phyloP scores from a whole-genome alignment of 495 filamentous ascomycete genomes.

The Rostrohypoxylon terebratum region DNA sequence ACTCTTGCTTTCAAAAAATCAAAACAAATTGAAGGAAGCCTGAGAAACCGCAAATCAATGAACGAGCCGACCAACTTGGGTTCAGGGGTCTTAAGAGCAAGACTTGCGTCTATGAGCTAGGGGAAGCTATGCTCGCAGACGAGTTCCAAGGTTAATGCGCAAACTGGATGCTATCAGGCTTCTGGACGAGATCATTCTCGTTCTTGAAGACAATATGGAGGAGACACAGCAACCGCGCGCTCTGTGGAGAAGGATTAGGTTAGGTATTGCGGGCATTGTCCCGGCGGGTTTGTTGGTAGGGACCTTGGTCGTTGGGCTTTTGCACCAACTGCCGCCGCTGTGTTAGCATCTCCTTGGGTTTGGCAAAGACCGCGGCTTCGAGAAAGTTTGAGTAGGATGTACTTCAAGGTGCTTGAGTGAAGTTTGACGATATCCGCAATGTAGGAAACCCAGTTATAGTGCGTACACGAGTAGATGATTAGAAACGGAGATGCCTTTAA shows the following conservation, averaged over 20 bases:
- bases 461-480: no score
- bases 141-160: background rate
- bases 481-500: no score
- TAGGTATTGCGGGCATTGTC: background rate
- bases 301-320: background rate
- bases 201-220: background rate
- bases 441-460: no score
- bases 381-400: background rate
- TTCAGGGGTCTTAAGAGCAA: background rate
- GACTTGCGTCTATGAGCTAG: background rate
- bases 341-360: background rate
- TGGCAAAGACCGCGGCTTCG: background rate
- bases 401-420: background rate
- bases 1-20: background rate
- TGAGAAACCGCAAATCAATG: background rate
- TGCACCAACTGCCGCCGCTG: background rate
- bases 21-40: background rate
- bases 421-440: background rate
- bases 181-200: background rate
- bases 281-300: background rate
- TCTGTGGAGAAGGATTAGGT: background rate
- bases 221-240: background rate
- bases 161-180: background rate
- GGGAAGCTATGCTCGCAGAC: background rate
- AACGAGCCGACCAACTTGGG: background rate